These are phyloP conservation scores for Ballota nigra DNA, from an alignment of 257 asterid species.

Conservation along the genomic window DNA sequence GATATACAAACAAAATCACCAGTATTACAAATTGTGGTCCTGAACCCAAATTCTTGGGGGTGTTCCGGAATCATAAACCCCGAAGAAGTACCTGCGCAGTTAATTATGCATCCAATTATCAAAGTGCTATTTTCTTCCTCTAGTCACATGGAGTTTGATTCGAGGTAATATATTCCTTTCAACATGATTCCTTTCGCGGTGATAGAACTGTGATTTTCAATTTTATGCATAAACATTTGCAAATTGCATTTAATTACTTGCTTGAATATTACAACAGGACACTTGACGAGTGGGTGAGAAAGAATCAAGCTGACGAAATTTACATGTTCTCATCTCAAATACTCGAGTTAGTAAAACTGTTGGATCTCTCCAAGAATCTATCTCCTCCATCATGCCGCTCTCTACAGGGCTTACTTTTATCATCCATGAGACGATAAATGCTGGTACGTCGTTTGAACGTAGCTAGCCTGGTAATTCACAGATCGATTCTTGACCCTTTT, in stretches of 20 bases:
- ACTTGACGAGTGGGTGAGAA: slow-evolving; percentile 56
- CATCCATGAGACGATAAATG: slow-evolving; percentile 60
- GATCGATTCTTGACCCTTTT: background rate
- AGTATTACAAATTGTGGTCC: slow-evolving; percentile 63
- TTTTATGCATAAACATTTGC: background rate
- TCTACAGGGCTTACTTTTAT: slow-evolving; percentile 58
- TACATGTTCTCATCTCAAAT: slow-evolving; percentile 83
- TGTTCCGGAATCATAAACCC: slow-evolving; percentile 47
- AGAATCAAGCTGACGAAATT: slow-evolving; percentile 78
- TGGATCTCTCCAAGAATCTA: slow-evolving; percentile 52
- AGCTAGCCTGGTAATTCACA: background rate
- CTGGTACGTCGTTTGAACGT: background rate
- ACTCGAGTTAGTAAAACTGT: slow-evolving; percentile 39
- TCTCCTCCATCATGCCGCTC: slow-evolving; percentile 63
- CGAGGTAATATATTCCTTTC: slow-evolving; percentile 46
- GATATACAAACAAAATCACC: slow-evolving; percentile 62
- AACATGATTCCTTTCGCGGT: background rate
- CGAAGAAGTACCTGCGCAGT: slow-evolving; percentile 43
- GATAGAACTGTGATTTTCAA: background rate
- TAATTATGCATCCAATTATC: slow-evolving; percentile 53
- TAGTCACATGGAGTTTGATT: slow-evolving; percentile 36
- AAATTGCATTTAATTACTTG: background rate
- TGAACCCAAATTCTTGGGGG: slow-evolving; percentile 84
- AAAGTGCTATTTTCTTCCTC: slow-evolving; percentile 67
- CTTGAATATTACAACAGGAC: slow-evolving; percentile 38